A percentile compares a stretch with the other conserved stretches of the same genome.
Evolutionary conservation across 495 filamentous ascomycete genomes (phyloP).

Genomic region (Penicillium arizonense): DNA sequence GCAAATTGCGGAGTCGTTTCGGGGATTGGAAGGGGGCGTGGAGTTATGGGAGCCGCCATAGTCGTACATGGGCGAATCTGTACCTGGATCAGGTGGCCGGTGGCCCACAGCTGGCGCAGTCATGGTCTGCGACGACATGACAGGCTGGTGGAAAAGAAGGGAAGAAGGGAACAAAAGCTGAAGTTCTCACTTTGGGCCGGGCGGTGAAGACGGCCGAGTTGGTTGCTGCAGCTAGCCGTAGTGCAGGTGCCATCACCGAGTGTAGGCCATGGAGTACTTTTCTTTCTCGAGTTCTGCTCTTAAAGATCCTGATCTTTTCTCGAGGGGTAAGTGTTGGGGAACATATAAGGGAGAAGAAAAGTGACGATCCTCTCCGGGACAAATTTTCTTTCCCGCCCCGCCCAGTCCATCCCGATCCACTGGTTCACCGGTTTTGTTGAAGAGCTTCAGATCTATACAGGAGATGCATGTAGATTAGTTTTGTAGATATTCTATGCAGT

Average conservation of each 20-base stretch:
- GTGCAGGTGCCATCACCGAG: neutral
- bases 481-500: neutral
- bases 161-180: slow-evolving; percentile 29
- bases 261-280: neutral
- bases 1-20: slow-evolving; percentile 48
- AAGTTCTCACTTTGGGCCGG: slow-evolving; percentile 29
- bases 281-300: too few species aligned
- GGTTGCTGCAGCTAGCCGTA: slow-evolving; percentile 28
- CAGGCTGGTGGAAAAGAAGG: slow-evolving; percentile 30
- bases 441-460: slow-evolving; percentile 4
- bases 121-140: slow-evolving; percentile 59
- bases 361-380: slow-evolving; percentile 21
- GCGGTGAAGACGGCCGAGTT: slow-evolving; percentile 32
- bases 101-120: slow-evolving; percentile 53
- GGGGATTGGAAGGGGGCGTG: slow-evolving; percentile 32
- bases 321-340: too few species aligned
- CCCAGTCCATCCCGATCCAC: slow-evolving; percentile 25
- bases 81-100: slow-evolving; percentile 48
- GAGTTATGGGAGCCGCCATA: slow-evolving; percentile 37
- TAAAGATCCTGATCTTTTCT: too few species aligned
- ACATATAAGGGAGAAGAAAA: neutral
- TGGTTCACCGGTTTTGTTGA: slow-evolving; percentile 17
- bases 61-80: slow-evolving; percentile 41
- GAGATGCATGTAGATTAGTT: neutral
- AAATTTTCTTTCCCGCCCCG: slow-evolving; percentile 35